phyloP scores from a whole-genome alignment of 768 basidiomycete genomes.

The Lactarius indigo region DNA sequence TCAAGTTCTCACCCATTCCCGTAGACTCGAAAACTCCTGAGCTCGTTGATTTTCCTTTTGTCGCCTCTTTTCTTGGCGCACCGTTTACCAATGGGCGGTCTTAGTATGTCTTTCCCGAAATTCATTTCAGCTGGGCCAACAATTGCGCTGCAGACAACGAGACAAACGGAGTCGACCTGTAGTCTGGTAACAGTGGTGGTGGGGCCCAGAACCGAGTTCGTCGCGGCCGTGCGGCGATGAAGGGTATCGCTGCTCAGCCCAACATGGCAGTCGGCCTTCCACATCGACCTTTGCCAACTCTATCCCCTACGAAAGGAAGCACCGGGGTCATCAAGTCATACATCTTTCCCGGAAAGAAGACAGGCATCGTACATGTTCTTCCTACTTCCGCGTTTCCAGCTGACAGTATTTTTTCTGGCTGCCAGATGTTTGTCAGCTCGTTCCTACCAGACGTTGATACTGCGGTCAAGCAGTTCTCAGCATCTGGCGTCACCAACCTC shows the following conservation, averaged over 20 bases:
- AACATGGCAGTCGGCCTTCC: conserved; percentile 45
- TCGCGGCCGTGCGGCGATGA: conserved; percentile 21
- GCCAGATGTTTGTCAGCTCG: conserved; percentile 58
- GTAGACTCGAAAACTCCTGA: conserved; percentile 46
- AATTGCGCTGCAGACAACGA: conserved; percentile 51
- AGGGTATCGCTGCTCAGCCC: not conserved
- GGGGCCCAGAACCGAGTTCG: conserved; percentile 30
- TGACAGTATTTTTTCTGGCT: conserved; percentile 3
- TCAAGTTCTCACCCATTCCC: conserved; percentile 47
- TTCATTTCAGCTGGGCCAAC: conserved; percentile 45
- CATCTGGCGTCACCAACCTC: conserved; percentile 46
- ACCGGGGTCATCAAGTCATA: conserved; percentile 53
- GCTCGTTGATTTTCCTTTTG: conserved; percentile 49
- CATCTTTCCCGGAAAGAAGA: conserved; percentile 52
- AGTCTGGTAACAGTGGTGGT: conserved; percentile 8
- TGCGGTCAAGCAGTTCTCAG: conserved; percentile 44
- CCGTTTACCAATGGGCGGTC: conserved; percentile 49
- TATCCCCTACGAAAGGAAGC: conserved; percentile 45
- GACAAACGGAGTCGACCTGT: conserved; percentile 55
- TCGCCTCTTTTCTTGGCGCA: conserved; percentile 44
- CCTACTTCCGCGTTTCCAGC: not conserved
- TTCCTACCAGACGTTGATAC: conserved; percentile 52
- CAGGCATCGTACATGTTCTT: conserved; percentile 49
- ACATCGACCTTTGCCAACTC: conserved; percentile 43
- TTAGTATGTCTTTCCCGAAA: conserved; percentile 39